A percentile compares a stretch with the other conserved stretches of the same genome.
Evolutionary conservation across 1,139 yeast species (phyloP).

Genomic region (Scheffersomyces segobiensis): DNA sequence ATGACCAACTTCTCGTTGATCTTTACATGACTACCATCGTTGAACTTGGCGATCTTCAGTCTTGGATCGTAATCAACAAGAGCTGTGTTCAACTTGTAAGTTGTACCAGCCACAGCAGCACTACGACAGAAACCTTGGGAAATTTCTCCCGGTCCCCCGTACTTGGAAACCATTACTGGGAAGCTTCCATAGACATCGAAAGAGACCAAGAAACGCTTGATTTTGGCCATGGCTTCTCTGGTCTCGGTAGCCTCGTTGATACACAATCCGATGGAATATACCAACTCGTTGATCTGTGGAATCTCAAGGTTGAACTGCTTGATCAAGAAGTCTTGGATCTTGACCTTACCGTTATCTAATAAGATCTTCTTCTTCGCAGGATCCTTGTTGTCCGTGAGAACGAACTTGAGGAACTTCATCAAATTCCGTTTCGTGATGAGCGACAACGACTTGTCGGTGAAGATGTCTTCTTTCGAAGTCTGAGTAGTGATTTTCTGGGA

Average conservation of each 20-base stretch:
- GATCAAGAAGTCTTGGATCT: constrained; percentile 59
- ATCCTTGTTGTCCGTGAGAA: constrained; percentile 64
- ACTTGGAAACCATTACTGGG: constrained; percentile 89
- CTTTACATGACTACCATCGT: constrained; percentile 73
- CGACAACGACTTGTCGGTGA: constrained; percentile 81
- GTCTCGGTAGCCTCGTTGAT: constrained; percentile 60
- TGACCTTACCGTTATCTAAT: constrained; percentile 52
- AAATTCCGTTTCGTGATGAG: constrained; percentile 77
- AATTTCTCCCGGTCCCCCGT: constrained; percentile 95
- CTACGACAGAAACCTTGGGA: constrained; percentile 97
- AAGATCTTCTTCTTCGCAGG: constrained; percentile 51
- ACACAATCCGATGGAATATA: constrained; percentile 83
- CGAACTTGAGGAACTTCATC: constrained; percentile 92
- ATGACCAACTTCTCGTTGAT: constrained; percentile 76
- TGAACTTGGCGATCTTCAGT: constrained; percentile 66
- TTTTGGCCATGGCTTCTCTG: constrained; percentile 73
- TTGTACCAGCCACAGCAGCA: constrained; percentile 98
- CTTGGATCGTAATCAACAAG: constrained; percentile 64
- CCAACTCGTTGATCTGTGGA: constrained; percentile 79
- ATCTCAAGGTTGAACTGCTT: constrained; percentile 68
- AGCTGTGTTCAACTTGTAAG: constrained; percentile 77
- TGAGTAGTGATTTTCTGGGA: constrained; percentile 68
- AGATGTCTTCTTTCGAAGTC: constrained; percentile 84
- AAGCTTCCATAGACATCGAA: constrained; percentile 92
- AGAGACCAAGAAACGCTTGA: constrained; percentile 80